Percentiles rank a stretch among this genome's conserved stretches.
Conservation (phyloP, 257 asterid species). For the Solanum rostratum region DNA sequence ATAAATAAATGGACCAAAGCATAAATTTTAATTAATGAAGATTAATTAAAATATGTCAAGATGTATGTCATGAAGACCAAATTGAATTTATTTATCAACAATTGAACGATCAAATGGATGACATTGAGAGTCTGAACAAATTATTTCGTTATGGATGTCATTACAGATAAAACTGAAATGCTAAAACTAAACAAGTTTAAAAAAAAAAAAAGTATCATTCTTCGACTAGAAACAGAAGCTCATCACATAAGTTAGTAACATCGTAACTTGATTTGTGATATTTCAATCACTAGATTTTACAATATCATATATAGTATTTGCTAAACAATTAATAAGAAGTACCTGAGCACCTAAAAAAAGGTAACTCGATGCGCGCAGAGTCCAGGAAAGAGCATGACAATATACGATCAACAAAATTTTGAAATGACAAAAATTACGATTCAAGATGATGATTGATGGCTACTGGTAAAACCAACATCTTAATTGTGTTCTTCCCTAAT, state of each 20-base stretch:
- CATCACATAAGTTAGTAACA: not conserved
- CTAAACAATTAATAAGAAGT: not conserved
- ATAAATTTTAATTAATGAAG: too few relatives aligned
- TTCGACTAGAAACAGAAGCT: not conserved
- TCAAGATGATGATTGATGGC: not conserved
- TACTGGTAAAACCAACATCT: not conserved
- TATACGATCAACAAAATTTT: too few relatives aligned
- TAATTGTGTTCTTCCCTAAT: not conserved
- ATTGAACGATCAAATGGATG: not conserved
- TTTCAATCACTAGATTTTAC: not conserved
- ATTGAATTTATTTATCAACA: too few relatives aligned
- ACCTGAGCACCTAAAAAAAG: not conserved
- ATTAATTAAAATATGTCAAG: too few relatives aligned
- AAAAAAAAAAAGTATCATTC: not conserved
- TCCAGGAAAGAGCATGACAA: not conserved
- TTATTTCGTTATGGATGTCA: not conserved
- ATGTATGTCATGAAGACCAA: too few relatives aligned
- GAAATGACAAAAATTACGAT: not conserved
- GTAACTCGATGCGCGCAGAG: rapidly evolving
- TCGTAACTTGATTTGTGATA: not conserved
- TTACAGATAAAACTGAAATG: not conserved
- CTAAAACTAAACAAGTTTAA: not conserved
- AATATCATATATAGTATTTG: not conserved
- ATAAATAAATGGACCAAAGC: too few relatives aligned
- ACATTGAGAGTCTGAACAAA: rapidly evolving